Conservation (phyloP, 106 monocot genomes). For the Cymbidium sinense region DNA sequence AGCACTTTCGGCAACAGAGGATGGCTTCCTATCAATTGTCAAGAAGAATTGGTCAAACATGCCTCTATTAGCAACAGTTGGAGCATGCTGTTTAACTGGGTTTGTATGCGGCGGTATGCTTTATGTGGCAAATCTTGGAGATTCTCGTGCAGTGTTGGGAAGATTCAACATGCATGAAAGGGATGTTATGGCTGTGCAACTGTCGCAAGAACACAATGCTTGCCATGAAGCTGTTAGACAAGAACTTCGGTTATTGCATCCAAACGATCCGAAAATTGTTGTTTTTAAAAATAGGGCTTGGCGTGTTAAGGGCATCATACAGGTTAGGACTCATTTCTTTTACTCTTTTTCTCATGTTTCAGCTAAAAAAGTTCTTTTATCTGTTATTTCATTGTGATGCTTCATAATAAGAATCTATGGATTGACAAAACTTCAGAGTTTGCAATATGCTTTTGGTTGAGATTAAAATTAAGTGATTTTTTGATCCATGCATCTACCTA, state of each 20-base stretch:
- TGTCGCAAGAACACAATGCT: slow-evolving; percentile 75
- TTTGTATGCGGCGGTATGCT: slow-evolving; percentile 37
- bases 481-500: not conserved
- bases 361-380: not conserved
- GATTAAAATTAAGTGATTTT: not conserved
- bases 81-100: slow-evolving; percentile 51
- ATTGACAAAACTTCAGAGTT: not conserved
- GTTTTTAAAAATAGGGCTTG: slow-evolving; percentile 58
- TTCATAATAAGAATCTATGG: not conserved
- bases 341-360: not conserved
- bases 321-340: slow-evolving; percentile 30
- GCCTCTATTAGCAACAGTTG: slow-evolving; percentile 51
- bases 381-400: not conserved
- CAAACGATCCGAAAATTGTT: slow-evolving; percentile 60
- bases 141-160: slow-evolving; percentile 59
- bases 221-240: slow-evolving; percentile 49
- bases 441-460: not conserved
- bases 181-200: slow-evolving; percentile 40
- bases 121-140: slow-evolving; percentile 58
- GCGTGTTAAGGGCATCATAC: slow-evolving; percentile 81
- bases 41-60: slow-evolving; percentile 33
- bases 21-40: slow-evolving; percentile 49
- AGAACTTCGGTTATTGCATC: slow-evolving; percentile 53
- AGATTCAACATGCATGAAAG: slow-evolving; percentile 20
- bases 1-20: slow-evolving; percentile 40